Conservation (phyloP, 148 eudicot genomes). For the Nepenthes mirabilis region DNA sequence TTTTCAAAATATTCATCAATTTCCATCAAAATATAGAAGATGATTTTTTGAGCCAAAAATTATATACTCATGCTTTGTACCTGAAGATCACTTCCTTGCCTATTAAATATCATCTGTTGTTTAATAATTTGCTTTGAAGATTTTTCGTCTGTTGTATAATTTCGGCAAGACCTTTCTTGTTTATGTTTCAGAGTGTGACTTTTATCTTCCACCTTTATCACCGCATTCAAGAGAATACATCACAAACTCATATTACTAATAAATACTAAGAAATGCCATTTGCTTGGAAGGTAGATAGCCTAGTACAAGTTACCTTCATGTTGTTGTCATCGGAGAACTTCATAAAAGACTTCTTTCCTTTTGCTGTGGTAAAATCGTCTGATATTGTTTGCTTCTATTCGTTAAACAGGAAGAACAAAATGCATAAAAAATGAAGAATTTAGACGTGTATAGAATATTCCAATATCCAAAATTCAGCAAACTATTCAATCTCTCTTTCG, state of each 20-base stretch:
- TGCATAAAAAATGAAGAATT: not conserved
- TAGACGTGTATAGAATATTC: not conserved
- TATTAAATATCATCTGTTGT: constrained; percentile 49
- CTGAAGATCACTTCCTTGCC: constrained; percentile 64
- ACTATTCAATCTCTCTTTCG: not conserved
- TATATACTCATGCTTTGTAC: constrained; percentile 18
- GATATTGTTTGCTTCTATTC: constrained; percentile 32
- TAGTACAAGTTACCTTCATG: constrained; percentile 22
- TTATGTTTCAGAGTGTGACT: constrained; percentile 16
- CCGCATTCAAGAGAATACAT: not conserved
- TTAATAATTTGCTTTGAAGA: constrained; percentile 35
- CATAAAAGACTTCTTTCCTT: constrained; percentile 29
- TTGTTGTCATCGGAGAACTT: constrained; percentile 27
- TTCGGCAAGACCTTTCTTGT: constrained; percentile 20
- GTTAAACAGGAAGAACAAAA: constrained; percentile 8
- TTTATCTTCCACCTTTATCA: constrained; percentile 35
- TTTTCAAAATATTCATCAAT: constrained; percentile 5
- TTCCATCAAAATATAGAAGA: not conserved
- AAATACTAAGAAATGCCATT: no score
- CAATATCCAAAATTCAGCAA: not conserved
- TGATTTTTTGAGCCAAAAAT: not conserved
- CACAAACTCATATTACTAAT: not conserved
- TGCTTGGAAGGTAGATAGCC: not conserved
- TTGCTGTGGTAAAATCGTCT: constrained; percentile 25
- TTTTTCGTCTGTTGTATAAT: constrained; percentile 31